Evolutionary conservation across 208 protist species (phyloP).

Genomic region (Trypanosoma cruzi): DNA sequence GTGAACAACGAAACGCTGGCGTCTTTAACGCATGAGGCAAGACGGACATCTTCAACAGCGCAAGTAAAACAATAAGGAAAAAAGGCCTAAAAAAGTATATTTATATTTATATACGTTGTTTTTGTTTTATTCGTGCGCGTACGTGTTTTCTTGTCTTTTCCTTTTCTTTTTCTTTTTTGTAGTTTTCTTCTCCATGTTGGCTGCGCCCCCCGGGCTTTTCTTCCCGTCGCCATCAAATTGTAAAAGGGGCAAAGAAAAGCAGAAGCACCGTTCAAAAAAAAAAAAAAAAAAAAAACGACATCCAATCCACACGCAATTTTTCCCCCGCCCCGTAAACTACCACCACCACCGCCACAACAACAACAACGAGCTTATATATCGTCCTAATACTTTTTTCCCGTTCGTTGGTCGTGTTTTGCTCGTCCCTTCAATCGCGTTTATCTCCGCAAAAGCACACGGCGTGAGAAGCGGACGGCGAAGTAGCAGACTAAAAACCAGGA

Average conservation of each 20-base stretch:
- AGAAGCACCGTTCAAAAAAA: background rate
- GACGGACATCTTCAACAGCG: background rate
- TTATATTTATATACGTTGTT: no score
- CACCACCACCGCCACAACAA: no score
- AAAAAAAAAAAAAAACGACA: background rate
- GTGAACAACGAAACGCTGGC: background rate
- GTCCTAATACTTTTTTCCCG: background rate
- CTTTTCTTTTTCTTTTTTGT: background rate
- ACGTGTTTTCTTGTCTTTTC: background rate
- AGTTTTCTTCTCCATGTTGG: background rate
- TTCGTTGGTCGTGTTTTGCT: background rate
- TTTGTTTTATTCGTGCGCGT: no score
- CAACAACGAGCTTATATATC: no score
- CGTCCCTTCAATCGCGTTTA: background rate
- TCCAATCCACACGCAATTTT: no score
- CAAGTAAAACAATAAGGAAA: background rate
- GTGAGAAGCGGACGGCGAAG: slow-evolving; percentile 9
- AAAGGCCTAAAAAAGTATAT: background rate
- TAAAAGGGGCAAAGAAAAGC: background rate
- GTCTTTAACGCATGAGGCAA: background rate
- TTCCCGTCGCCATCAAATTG: background rate
- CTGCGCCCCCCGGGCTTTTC: background rate
- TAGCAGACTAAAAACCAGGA: slow-evolving; percentile 22
- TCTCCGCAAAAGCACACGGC: slow-evolving; percentile 2
- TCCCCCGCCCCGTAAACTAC: no score